phyloP scores from a whole-genome alignment of 495 filamentous ascomycete species.

The Margaritispora aquatica region DNA sequence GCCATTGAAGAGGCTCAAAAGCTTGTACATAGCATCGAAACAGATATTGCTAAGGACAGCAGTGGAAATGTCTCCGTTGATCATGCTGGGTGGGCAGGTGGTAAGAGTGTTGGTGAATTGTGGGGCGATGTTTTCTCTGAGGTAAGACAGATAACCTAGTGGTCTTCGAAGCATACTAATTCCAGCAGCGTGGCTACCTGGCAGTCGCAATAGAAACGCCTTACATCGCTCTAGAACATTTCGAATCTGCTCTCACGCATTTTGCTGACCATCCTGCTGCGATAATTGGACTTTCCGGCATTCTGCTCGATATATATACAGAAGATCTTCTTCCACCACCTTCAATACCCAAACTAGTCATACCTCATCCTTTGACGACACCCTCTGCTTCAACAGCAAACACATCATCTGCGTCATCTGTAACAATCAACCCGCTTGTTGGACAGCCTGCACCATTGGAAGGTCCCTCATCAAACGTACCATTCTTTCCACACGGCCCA shows the following conservation, averaged over 20 bases:
- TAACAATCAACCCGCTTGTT: not conserved
- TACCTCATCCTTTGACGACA: conserved; percentile 6
- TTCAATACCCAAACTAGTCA: conserved; percentile 21
- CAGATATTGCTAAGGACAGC: conserved; percentile 44
- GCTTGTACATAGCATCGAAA: conserved; percentile 51
- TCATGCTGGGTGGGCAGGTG: conserved; percentile 63
- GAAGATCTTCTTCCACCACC: conserved; percentile 48
- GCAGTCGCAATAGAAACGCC: conserved; percentile 52
- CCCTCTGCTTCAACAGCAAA: conserved; percentile 11
- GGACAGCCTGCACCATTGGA: not conserved
- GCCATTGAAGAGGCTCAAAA: conserved; percentile 78
- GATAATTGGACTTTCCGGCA: conserved; percentile 73
- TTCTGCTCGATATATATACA: conserved; percentile 81
- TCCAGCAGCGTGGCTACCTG: conserved; percentile 58
- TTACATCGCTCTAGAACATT: conserved; percentile 62
- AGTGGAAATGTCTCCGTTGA: conserved; percentile 42
- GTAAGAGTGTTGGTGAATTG: conserved; percentile 70
- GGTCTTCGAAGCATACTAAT: too few species aligned
- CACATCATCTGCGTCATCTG: not conserved
- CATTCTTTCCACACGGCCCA: conserved; percentile 7
- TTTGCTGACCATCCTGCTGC: conserved; percentile 71
- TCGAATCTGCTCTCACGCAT: conserved; percentile 72
- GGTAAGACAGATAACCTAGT: conserved; percentile 44
- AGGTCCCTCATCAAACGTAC: conserved; percentile 2
- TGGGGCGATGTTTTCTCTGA: conserved; percentile 76